A percentile compares a stretch with the other conserved stretches of the same genome.
These are phyloP conservation scores for Escovopsis sp. DNA, from an alignment of 2,329 filamentous ascomycete species.

Conservation along the genomic window DNA sequence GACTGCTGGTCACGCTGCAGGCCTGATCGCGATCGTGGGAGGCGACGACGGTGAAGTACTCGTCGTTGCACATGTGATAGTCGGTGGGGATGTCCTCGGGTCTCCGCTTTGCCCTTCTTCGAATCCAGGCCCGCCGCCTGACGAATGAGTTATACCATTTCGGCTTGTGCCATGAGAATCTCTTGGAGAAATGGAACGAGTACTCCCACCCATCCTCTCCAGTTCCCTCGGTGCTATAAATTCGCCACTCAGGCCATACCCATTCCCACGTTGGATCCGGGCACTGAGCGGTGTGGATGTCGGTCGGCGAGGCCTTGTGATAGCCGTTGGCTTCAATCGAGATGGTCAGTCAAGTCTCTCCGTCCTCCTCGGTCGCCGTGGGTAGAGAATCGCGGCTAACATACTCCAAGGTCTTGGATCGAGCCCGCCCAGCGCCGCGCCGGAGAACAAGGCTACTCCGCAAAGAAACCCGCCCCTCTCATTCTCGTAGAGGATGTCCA, in stretches of 20 bases:
- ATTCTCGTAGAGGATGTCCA: conserved; percentile 92
- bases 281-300: conserved; percentile 75
- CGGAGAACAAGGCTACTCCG: conserved; percentile 79
- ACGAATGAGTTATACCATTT: conserved; percentile 94
- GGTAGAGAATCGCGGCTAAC: conserved; percentile 4
- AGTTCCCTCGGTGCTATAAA: conserved; percentile 55
- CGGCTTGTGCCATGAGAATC: conserved; percentile 74
- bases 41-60: conserved; percentile 66
- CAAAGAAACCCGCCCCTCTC: conserved; percentile 84
- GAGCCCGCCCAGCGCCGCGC: conserved; percentile 67
- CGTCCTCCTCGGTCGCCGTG: not conserved
- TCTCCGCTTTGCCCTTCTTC: conserved; percentile 55
- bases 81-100: conserved; percentile 30
- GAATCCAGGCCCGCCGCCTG: conserved; percentile 74
- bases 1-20: conserved; percentile 13
- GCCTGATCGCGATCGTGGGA: conserved; percentile 27
- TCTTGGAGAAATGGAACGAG: conserved; percentile 66
- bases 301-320: conserved; percentile 44
- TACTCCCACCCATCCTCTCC: conserved; percentile 96
- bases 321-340: conserved; percentile 40
- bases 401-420: conserved; percentile 71
- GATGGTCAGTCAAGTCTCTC: not conserved
- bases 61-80: conserved; percentile 53
- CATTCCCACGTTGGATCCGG: conserved; percentile 94
- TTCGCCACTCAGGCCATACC: conserved; percentile 53